Evolutionary conservation across 2,329 filamentous ascomycete species (phyloP).

Genomic region (Penicillium expansum): DNA sequence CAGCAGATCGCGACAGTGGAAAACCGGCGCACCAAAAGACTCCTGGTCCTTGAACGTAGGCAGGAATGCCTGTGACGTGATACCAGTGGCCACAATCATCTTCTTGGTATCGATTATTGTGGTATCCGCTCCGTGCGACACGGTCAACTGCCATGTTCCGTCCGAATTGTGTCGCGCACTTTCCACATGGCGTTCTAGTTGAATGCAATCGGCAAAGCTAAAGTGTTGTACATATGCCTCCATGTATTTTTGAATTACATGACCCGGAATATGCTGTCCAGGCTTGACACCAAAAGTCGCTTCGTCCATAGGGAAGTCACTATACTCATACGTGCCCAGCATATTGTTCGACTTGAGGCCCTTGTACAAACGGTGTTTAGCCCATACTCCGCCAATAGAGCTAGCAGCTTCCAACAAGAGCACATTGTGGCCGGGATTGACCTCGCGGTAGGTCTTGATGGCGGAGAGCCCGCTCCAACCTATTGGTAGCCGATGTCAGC

Average conservation of each 20-base stretch:
- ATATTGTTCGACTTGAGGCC: conserved; percentile 73
- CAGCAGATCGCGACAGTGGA: conserved; percentile 58
- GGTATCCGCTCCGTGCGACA: conserved; percentile 11
- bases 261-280: conserved; percentile 60
- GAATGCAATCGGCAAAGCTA: conserved; percentile 49
- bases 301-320: conserved; percentile 67
- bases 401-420: conserved; percentile 57
- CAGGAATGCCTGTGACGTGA: conserved; percentile 58
- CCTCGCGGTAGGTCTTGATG: conserved; percentile 60
- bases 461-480: conserved; percentile 58
- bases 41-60: conserved; percentile 52
- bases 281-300: conserved; percentile 49
- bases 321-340: conserved; percentile 68
- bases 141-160: conserved; percentile 37
- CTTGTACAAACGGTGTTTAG: conserved; percentile 62
- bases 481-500: conserved; percentile 37
- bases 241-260: conserved; percentile 57
- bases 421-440: conserved; percentile 58
- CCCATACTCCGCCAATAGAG: conserved; percentile 68
- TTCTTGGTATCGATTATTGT: conserved; percentile 40
- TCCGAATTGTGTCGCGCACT: conserved; percentile 45
- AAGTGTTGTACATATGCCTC: conserved; percentile 55
- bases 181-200: conserved; percentile 52
- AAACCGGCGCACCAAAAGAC: conserved; percentile 52
- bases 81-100: conserved; percentile 61